phyloP scores from a whole-genome alignment of 1,139 yeast genomes.

The Blastobotrys arbuscula region DNA sequence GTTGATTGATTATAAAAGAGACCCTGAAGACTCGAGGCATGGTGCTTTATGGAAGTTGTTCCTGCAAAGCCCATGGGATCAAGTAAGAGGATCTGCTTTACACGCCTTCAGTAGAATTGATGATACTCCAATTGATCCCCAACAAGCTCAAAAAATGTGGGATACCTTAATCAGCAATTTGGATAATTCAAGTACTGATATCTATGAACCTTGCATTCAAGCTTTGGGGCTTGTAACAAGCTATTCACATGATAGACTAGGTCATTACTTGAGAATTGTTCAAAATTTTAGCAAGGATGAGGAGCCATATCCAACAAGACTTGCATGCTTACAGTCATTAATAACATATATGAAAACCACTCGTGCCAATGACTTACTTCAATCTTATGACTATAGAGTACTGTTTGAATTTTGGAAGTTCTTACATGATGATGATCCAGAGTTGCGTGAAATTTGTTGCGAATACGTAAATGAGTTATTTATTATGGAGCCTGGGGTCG shows the following conservation, averaged over 20 bases:
- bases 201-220: conserved; percentile 45
- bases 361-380: too few relatives aligned
- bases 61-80: conserved; percentile 36
- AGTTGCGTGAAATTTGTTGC: conserved; percentile 26
- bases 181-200: conserved; percentile 39
- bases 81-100: conserved; percentile 42
- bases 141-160: conserved; percentile 13
- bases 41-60: conserved; percentile 29
- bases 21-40: too few relatives aligned
- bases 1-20: conserved; percentile 17
- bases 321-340: conserved; percentile 45
- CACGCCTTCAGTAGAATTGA: conserved; percentile 35
- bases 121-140: background rate
- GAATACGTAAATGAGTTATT: conserved; percentile 16
- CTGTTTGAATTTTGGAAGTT: conserved; percentile 36
- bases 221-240: conserved; percentile 42
- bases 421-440: conserved; percentile 57
- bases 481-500: conserved; percentile 26
- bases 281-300: conserved; percentile 38
- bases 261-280: conserved; percentile 35
- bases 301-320: conserved; percentile 43
- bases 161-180: conserved; percentile 27
- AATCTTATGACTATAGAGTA: conserved; percentile 16
- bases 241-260: conserved; percentile 10
- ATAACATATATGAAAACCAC: conserved; percentile 26